A percentile compares a stretch with the other conserved stretches of the same genome.
phyloP scores from a whole-genome alignment of 345 rosid genomes.

The Tarenaya hassleriana region DNA sequence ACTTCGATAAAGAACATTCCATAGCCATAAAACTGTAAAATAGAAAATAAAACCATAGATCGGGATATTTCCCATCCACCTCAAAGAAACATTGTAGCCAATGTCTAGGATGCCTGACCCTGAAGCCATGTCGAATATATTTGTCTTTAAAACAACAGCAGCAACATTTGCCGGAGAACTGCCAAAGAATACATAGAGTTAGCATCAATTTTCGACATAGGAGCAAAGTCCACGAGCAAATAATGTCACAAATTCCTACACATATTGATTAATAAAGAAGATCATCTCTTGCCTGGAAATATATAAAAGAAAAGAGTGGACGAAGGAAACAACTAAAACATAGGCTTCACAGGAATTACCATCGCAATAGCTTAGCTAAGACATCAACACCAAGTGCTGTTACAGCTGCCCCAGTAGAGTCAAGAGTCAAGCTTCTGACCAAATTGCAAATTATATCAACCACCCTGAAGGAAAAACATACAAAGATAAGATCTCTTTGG shows the following conservation, averaged over 20 bases:
- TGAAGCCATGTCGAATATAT: conserved; percentile 61
- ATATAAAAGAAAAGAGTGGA: background rate
- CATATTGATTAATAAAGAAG: conserved; percentile 2
- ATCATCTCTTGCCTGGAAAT: conserved; percentile 10
- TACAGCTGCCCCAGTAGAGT: conserved; percentile 49
- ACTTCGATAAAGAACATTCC: conserved; percentile 5
- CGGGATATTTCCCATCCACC: conserved; percentile 37
- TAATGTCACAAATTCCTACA: conserved; percentile 10
- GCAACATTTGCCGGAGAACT: conserved; percentile 73
- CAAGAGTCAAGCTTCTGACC: conserved; percentile 48
- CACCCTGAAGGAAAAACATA: conserved; percentile 47
- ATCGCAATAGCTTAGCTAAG: conserved; percentile 63
- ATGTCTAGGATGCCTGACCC: conserved; percentile 36
- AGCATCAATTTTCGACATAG: conserved; percentile 9
- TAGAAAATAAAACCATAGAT: conserved; percentile 5
- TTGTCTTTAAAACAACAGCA: conserved; percentile 45
- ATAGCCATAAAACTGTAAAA: conserved; percentile 7
- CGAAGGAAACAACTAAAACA: conserved; percentile 11
- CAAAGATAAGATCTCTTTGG: conserved; percentile 16
- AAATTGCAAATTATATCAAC: conserved; percentile 66
- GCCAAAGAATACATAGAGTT: conserved; percentile 22
- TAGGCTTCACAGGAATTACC: conserved; percentile 41
- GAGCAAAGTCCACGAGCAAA: conserved; percentile 15
- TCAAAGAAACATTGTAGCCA: conserved; percentile 45
- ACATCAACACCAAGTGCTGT: conserved; percentile 70